A percentile compares a stretch with the other conserved stretches of the same genome.
phyloP scores from a whole-genome alignment of 1,284 basidiomycete species.

The Melanopsichium pennsylvanicum region DNA sequence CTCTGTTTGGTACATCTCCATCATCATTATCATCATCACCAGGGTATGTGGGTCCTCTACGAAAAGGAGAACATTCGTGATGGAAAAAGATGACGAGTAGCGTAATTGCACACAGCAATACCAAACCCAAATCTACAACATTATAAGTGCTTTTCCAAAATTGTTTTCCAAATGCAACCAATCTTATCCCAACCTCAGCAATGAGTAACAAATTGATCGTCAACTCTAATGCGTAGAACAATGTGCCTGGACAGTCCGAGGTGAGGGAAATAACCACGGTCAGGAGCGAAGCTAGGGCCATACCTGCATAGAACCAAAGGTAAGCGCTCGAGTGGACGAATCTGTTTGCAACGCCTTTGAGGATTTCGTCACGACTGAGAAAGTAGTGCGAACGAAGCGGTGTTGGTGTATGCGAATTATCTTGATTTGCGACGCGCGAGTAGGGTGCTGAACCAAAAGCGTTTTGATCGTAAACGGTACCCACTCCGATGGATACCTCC shows the following conservation, averaged over 20 bases:
- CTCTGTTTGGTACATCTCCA: no score
- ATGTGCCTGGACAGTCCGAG: conserved; percentile 56
- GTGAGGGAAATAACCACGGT: conserved; percentile 59
- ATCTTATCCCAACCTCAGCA: conserved; percentile 58
- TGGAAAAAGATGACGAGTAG: conserved; percentile 61
- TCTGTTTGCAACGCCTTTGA: conserved; percentile 64
- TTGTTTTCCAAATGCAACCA: conserved; percentile 62
- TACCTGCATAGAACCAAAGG: conserved; percentile 62
- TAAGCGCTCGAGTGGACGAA: conserved; percentile 64
- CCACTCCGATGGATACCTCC: conserved; percentile 32
- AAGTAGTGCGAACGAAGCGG: conserved; percentile 54
- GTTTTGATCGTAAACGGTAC: conserved; percentile 30
- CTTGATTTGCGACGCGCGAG: conserved; percentile 9
- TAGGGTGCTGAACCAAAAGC: conserved; percentile 23
- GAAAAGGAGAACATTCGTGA: conserved; percentile 62
- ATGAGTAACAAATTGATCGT: conserved; percentile 61
- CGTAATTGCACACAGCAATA: conserved; percentile 59
- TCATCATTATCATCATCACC: conserved; percentile 3
- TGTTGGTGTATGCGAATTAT: background rate
- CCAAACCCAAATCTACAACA: conserved; percentile 59
- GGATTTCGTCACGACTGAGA: conserved; percentile 57
- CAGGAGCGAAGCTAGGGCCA: conserved; percentile 60
- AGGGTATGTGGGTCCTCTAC: conserved; percentile 24
- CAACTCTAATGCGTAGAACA: conserved; percentile 62
- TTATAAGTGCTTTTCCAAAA: conserved; percentile 65